Percentiles rank a stretch among this genome's conserved stretches.
Conservation (phyloP, 768 basidiomycete species). For the Phlebiopsis flavidoalba region DNA sequence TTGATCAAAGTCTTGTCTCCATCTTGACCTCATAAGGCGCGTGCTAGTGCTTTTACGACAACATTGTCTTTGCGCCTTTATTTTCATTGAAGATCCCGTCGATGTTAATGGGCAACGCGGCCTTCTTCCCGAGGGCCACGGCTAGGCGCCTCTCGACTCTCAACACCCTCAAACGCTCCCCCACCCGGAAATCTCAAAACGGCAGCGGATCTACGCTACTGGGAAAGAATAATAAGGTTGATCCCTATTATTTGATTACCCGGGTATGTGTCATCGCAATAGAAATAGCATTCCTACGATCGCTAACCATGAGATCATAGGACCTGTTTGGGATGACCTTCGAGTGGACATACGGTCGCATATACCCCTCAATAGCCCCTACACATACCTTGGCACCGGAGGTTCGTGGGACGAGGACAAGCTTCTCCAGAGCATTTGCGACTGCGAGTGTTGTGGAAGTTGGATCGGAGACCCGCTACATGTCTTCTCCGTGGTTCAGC, state of each 20-base stretch:
- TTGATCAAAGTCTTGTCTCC: background rate
- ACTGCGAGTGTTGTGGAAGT: conserved; percentile 57
- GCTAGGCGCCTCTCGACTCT: conserved; percentile 36
- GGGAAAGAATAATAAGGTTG: conserved; percentile 66
- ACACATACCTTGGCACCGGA: conserved; percentile 57
- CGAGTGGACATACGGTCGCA: conserved; percentile 58
- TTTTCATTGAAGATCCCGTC: conserved; percentile 88
- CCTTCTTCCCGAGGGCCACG: conserved; percentile 37
- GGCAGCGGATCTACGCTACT: conserved; percentile 34
- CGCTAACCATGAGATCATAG: conserved; percentile 30
- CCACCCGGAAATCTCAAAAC: conserved; percentile 23
- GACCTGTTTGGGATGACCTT: conserved; percentile 61
- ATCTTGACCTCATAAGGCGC: background rate
- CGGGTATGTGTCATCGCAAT: conserved; percentile 42
- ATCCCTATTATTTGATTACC: conserved; percentile 88
- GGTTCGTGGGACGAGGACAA: conserved; percentile 66
- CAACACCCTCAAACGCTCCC: conserved; percentile 26
- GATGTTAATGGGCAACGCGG: conserved; percentile 60
- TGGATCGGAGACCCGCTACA: conserved; percentile 33
- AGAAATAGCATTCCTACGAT: background rate
- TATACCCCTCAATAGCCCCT: conserved; percentile 61
- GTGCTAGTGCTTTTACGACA: conserved; percentile 87
- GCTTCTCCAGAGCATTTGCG: conserved; percentile 59
- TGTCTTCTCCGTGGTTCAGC: conserved; percentile 36
- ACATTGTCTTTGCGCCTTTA: conserved; percentile 93